Evolutionary conservation across 768 basidiomycete genomes (phyloP).

Genomic region (Ramaria sp.): DNA sequence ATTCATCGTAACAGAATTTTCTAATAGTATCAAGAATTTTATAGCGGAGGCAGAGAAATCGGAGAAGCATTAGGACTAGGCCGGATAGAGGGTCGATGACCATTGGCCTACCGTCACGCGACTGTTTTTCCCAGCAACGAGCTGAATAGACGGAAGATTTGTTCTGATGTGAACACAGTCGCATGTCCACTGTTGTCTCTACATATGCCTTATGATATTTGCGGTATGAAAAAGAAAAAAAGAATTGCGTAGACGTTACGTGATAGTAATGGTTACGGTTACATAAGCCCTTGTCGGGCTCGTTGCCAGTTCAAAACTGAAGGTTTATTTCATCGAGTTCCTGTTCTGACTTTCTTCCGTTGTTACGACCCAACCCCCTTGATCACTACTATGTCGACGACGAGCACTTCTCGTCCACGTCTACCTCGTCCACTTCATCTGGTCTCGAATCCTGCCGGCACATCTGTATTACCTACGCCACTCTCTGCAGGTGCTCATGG

Average conservation of each 20-base stretch:
- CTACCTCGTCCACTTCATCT: constrained; percentile 8
- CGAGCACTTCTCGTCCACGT: constrained; percentile 1
- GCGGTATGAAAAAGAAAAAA: no score
- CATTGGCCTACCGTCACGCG: no score
- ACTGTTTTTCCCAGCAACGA: no score
- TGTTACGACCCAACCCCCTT: not conserved
- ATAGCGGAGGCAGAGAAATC: constrained; percentile 76
- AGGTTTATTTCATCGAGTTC: no score
- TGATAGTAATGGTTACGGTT: no score
- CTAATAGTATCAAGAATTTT: constrained; percentile 62
- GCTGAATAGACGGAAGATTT: not conserved
- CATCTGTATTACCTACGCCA: not conserved
- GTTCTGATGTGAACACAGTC: not conserved
- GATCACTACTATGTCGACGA: not conserved
- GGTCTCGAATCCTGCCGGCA: not conserved
- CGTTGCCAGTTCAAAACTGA: no score
- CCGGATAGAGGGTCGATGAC: not conserved
- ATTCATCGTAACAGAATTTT: constrained; percentile 21
- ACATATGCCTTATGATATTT: no score
- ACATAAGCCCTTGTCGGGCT: no score
- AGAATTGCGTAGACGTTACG: no score
- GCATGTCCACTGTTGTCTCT: not conserved
- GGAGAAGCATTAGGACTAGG: constrained; percentile 25
- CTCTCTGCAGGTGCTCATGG: not conserved
- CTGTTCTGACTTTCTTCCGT: not conserved